Conservation (phyloP, 371 early-diverging fungal species). For the Rhizopus microsporus region DNA sequence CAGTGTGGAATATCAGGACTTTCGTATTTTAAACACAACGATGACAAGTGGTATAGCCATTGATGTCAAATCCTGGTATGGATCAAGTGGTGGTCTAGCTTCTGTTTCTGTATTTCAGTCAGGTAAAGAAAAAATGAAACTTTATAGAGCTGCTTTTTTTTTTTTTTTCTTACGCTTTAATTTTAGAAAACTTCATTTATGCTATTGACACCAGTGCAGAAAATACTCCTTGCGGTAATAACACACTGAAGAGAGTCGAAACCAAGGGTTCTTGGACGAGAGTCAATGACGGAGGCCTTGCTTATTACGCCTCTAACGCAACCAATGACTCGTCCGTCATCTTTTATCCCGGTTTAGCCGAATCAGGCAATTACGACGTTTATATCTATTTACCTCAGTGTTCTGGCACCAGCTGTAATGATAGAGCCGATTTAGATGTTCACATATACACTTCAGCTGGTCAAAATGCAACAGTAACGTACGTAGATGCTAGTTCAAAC, state of each 20-base stretch:
- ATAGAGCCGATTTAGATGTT: constrained; percentile 47
- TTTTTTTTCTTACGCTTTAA: not conserved
- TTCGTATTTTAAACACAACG: constrained; percentile 45
- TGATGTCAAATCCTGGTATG: constrained; percentile 72
- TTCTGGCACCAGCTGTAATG: constrained; percentile 43
- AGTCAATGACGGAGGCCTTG: not conserved
- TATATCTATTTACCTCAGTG: constrained; percentile 65
- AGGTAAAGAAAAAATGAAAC: constrained; percentile 26
- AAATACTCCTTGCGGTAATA: constrained; percentile 28
- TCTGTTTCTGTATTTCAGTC: constrained; percentile 70
- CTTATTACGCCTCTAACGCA: not conserved
- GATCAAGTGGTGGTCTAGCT: constrained; percentile 71
- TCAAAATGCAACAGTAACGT: constrained; percentile 29
- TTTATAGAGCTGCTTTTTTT: too few species aligned
- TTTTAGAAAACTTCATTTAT: constrained; percentile 26
- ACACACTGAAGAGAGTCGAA: constrained; percentile 3
- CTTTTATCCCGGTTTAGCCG: constrained; percentile 60
- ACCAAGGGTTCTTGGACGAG: constrained; percentile 9
- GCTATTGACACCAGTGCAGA: constrained; percentile 31
- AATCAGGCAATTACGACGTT: constrained; percentile 67
- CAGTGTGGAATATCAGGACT: constrained; percentile 59
- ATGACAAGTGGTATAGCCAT: constrained; percentile 59
- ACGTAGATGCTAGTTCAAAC: constrained; percentile 31
- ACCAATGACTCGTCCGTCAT: constrained; percentile 30
- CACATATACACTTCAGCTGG: constrained; percentile 29